A percentile compares a stretch with the other conserved stretches of the same genome.
Conservation (phyloP, 164 flowering plant genomes). For the Berberis vulgaris region DNA sequence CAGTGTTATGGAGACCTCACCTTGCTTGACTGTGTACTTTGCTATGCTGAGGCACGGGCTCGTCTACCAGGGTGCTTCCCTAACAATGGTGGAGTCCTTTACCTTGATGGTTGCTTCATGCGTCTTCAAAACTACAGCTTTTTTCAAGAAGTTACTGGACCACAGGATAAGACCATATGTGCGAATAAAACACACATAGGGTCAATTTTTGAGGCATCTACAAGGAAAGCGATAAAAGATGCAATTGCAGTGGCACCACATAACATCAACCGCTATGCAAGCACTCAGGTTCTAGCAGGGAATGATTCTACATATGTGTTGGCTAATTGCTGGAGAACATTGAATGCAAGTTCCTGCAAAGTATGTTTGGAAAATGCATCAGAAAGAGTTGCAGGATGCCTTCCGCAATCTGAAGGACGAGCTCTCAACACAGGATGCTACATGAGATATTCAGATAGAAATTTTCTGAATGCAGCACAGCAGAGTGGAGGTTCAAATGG, state of each 20-base stretch:
- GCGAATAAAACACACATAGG: conserved; percentile 39
- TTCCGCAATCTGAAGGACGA: conserved; percentile 85
- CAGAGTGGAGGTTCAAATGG: conserved; percentile 32
- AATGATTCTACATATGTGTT: conserved; percentile 63
- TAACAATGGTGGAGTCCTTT: conserved; percentile 43
- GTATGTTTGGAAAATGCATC: conserved; percentile 69
- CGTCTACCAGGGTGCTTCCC: conserved; percentile 69
- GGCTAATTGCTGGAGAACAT: conserved; percentile 73
- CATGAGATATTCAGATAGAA: conserved; percentile 67
- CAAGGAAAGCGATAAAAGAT: conserved; percentile 36
- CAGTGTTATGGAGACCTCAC: conserved; percentile 92
- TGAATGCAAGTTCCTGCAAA: conserved; percentile 48
- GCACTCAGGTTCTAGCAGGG: conserved; percentile 19
- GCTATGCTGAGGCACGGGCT: conserved; percentile 66
- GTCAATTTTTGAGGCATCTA: conserved; percentile 28
- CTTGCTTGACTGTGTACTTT: conserved; percentile 49
- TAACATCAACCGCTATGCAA: conserved; percentile 34
- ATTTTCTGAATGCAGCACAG: conserved; percentile 56
- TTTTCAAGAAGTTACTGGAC: conserved; percentile 47
- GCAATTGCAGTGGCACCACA: conserved; percentile 40
- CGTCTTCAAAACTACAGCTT: conserved; percentile 59
- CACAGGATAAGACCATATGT: conserved; percentile 44
- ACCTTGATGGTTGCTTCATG: conserved; percentile 80
- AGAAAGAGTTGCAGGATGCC: conserved; percentile 41
- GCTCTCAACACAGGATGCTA: conserved; percentile 82